Evolutionary conservation across 495 filamentous ascomycete genomes (phyloP).

Genomic region (Lepidopterella palustris): DNA sequence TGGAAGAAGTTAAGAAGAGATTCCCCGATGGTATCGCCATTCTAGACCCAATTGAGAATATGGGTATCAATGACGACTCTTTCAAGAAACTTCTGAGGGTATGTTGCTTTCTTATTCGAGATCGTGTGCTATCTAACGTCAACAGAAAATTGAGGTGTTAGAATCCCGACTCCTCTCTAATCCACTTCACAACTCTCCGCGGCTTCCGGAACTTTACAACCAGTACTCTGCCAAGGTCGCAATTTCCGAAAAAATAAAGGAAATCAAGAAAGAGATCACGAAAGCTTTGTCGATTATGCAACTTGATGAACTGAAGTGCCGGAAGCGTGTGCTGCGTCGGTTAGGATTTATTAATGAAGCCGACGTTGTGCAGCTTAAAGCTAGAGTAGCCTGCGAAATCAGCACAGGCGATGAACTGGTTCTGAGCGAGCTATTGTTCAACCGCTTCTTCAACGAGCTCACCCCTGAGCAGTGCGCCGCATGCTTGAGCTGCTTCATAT

Average conservation of each 20-base stretch:
- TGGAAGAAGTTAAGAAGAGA: conserved; percentile 70
- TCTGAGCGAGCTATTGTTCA: conserved; percentile 87
- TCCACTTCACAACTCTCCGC: conserved; percentile 80
- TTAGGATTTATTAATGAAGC: conserved; percentile 90
- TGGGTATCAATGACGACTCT: conserved; percentile 81
- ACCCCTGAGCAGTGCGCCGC: conserved; percentile 80
- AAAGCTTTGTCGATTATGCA: conserved; percentile 80
- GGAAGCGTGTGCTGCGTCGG: conserved; percentile 94
- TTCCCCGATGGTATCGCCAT: conserved; percentile 90
- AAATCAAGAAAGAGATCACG: conserved; percentile 75
- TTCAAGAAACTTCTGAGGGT: conserved; percentile 88
- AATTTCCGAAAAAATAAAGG: conserved; percentile 71
- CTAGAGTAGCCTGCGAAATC: conserved; percentile 94
- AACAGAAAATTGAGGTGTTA: conserved; percentile 89
- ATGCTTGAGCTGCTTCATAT: conserved; percentile 85
- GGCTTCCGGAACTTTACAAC: conserved; percentile 72
- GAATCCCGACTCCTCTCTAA: conserved; percentile 86
- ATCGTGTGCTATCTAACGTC: conserved; percentile 4
- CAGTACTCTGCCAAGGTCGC: conserved; percentile 75
- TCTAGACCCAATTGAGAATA: conserved; percentile 89
- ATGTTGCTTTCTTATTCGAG: conserved; percentile 25
- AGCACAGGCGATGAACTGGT: conserved; percentile 88
- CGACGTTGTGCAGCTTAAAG: conserved; percentile 92
- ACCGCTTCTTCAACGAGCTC: conserved; percentile 95
- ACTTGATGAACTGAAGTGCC: conserved; percentile 88